A percentile compares a stretch with the other conserved stretches of the same genome.
These are phyloP conservation scores for Chlamydomonas incerta DNA, from an alignment of 139 green algal genomes.

Conservation along the genomic window DNA sequence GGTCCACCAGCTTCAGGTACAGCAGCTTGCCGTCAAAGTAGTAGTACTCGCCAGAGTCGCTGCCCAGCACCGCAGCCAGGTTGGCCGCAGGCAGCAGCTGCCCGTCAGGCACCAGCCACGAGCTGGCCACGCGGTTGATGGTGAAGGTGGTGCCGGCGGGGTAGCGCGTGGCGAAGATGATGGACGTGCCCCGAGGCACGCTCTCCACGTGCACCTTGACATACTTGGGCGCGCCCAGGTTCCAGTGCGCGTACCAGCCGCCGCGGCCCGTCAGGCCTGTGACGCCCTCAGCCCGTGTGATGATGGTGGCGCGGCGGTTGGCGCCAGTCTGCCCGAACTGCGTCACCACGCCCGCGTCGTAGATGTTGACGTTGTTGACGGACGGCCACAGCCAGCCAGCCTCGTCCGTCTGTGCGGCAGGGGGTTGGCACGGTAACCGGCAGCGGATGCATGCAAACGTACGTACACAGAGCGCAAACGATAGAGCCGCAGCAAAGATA, in stretches of 20 bases:
- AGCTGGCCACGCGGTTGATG: not conserved
- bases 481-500: no score
- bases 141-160: constrained; percentile 43
- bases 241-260: constrained; percentile 6
- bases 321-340: not conserved
- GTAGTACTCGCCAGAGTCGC: not conserved
- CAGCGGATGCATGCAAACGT: no score
- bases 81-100: not conserved
- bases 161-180: constrained; percentile 62
- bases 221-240: not conserved
- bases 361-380: not conserved
- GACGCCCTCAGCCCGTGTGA: not conserved
- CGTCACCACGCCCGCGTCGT: not conserved
- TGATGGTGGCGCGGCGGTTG: not conserved
- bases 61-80: not conserved
- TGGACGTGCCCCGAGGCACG: constrained; percentile 36
- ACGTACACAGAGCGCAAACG: no score
- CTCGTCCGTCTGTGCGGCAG: no score
- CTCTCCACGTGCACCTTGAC: constrained; percentile 19
- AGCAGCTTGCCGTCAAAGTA: not conserved
- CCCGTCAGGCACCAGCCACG: not conserved
- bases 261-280: not conserved
- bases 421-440: no score
- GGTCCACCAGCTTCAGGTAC: not conserved
- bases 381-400: no score